Evolutionary conservation across 495 filamentous ascomycete species (phyloP), one percentile per base, ranked within the genome.

Genomic region (Filosporella fistucella): DNA sequence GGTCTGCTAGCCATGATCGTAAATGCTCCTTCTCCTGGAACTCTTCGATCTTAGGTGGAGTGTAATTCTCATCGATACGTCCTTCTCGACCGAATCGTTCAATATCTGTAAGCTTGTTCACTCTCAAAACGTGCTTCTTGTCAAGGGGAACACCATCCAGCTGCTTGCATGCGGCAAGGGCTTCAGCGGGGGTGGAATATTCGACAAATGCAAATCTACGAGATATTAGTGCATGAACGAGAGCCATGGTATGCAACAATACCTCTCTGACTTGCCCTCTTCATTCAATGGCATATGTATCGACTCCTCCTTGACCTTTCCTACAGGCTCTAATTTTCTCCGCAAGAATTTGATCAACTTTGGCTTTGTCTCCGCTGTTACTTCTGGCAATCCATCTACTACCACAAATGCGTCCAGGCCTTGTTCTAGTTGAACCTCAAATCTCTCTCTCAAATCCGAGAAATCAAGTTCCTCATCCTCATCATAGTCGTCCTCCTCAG

Each of bases 91-190:
- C 93, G 67, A 90, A 98, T 49, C 91, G 85, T 55, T 97, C 93
- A 57, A 98, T 88, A 66, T 98, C 93, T 59, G 91, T 95, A 61
- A 98, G 72, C 69, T 98, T 98, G 79, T 98, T 98, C 60, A 97
- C 90, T 52, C 80, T 76, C 51, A 98, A 79, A 17, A 85, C 95
- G 75, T 98, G 89, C 71, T 80, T 96, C 75, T 88, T 96, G 72
- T 98, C 93, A 59, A 97, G 82, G 20, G 90, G 76, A 14, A 84
- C 78, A 51, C 77, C 78, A 61, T 96, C 82, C 46, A 98, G 82
- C 51, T 82, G 75, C 65, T 95, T 89, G 56, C 89, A 85, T 41
- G 91, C 93, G 30, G 85, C 85, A 26, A 86, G 73, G 13, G 93
- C 93, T 68, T 96, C 89, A 61, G 87, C 89, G 40, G 91, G 74